Evolutionary conservation across 202 grass and related monocot species (phyloP).

Genomic region (Setaria viridis): DNA sequence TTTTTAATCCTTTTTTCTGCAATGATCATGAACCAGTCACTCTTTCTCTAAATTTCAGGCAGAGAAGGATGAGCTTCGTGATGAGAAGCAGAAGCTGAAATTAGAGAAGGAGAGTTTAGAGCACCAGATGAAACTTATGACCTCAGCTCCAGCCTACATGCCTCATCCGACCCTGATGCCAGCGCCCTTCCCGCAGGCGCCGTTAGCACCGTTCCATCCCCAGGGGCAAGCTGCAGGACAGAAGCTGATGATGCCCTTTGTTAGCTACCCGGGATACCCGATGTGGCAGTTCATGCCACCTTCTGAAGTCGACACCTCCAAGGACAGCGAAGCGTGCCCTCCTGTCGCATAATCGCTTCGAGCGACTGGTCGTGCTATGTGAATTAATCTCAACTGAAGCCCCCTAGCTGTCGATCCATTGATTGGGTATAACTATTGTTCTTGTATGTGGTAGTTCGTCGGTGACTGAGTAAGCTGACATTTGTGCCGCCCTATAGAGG

Average conservation of each 20-base stretch:
- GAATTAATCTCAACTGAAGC: conserved; percentile 37
- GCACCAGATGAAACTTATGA: conserved; percentile 70
- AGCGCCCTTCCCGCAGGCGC: conserved; percentile 48
- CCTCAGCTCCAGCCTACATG: conserved; percentile 53
- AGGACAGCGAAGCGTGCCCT: conserved; percentile 67
- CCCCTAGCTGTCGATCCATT: conserved; percentile 31
- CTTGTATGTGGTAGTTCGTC: conserved; percentile 35
- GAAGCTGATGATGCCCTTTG: conserved; percentile 76
- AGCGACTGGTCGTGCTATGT: background rate
- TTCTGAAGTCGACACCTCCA: conserved; percentile 71
- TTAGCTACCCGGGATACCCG: conserved; percentile 61
- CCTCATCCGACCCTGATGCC: conserved; percentile 61
- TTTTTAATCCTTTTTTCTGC: background rate
- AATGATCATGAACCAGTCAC: background rate
- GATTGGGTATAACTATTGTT: conserved; percentile 38
- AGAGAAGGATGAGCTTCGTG: conserved; percentile 78
- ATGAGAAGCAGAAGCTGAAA: conserved; percentile 77
- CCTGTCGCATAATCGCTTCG: conserved; percentile 57
- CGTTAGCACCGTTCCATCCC: conserved; percentile 56
- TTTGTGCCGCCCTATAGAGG: conserved; percentile 40
- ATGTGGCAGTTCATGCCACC: conserved; percentile 90
- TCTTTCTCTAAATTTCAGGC: conserved; percentile 43
- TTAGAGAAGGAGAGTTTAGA: conserved; percentile 68
- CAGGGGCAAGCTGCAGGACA: conserved; percentile 52
- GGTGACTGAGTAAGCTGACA: conserved; percentile 29